Evolutionary conservation across 768 basidiomycete species (phyloP).

Genomic region (Kwoniella dendrophila): DNA sequence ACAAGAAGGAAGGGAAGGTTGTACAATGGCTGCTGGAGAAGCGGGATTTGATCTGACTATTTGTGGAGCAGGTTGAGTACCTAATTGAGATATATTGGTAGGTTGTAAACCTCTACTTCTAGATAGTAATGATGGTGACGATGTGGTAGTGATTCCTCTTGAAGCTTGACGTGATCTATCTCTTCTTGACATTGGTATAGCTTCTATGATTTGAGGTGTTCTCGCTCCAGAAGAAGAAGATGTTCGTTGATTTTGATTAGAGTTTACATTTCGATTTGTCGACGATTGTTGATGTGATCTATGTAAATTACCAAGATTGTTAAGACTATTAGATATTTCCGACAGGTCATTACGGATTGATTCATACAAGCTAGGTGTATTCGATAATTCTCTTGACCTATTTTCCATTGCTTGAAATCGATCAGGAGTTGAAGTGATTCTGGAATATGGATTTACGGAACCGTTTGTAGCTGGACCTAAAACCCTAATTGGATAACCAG

Average conservation of each 20-base stretch:
- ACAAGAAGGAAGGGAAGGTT: background rate
- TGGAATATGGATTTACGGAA: too few species aligned
- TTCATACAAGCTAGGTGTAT: too few species aligned
- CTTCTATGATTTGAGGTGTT: background rate
- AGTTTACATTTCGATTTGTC: background rate
- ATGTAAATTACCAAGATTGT: too few species aligned
- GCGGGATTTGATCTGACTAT: conserved; percentile 13
- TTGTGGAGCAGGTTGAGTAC: conserved; percentile 20
- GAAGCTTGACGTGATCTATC: background rate
- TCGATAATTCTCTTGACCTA: too few species aligned
- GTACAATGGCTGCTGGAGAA: conserved; percentile 10
- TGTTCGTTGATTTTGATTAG: too few species aligned
- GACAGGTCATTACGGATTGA: too few species aligned
- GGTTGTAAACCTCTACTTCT: conserved; percentile 20
- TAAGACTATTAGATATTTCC: too few species aligned
- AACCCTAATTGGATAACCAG: too few species aligned
- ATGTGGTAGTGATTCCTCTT: background rate
- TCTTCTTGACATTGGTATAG: background rate
- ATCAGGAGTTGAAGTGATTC: too few species aligned
- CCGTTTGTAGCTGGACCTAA: too few species aligned
- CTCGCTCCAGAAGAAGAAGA: background rate
- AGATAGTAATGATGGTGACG: background rate
- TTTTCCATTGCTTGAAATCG: too few species aligned
- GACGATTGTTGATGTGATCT: too few species aligned
- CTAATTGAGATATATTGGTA: conserved; percentile 7